Percentiles rank a stretch among this genome's conserved stretches.
Conservation (phyloP, 305 asterid genomes). For the Fraxinus sp. region DNA sequence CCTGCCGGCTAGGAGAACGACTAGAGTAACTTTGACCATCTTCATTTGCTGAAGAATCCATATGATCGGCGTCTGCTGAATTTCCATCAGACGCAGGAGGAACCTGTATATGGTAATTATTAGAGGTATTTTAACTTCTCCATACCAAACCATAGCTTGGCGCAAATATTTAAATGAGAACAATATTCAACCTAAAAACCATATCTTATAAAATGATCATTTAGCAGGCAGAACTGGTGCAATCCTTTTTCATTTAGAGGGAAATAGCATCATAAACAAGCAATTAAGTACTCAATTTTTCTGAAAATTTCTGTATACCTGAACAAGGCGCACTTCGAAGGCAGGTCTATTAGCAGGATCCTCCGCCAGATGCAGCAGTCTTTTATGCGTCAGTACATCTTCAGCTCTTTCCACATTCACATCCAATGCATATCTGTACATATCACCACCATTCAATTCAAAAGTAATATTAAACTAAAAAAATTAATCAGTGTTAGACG, state of each 20-base stretch:
- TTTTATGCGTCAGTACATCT: constrained; percentile 50
- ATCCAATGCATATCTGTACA: constrained; percentile 48
- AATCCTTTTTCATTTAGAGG: not conserved
- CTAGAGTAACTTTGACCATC: constrained; percentile 38
- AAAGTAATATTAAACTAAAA: not conserved
- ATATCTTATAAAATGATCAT: not conserved
- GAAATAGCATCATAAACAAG: not conserved
- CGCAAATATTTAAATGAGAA: not conserved
- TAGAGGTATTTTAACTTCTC: not conserved
- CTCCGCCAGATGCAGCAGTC: constrained; percentile 38
- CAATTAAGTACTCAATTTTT: not conserved
- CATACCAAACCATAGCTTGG: not conserved
- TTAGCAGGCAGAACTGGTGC: not conserved
- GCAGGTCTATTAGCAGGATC: constrained; percentile 44
- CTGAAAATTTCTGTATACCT: constrained; percentile 29
- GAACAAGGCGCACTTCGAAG: constrained; percentile 51
- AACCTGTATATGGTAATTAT: constrained; percentile 31
- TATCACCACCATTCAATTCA: not conserved
- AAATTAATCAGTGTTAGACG: not conserved
- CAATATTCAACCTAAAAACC: not conserved
- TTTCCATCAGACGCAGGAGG: constrained; percentile 30
- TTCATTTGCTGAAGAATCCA: constrained; percentile 28
- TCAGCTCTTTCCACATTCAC: constrained; percentile 60
- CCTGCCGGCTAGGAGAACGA: constrained; percentile 17
- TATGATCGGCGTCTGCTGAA: constrained; percentile 28